Base-by-base conservation (phyloP, 2,329 filamentous ascomycete genomes). In the Aspergillus fumigatiaffinis region DNA sequence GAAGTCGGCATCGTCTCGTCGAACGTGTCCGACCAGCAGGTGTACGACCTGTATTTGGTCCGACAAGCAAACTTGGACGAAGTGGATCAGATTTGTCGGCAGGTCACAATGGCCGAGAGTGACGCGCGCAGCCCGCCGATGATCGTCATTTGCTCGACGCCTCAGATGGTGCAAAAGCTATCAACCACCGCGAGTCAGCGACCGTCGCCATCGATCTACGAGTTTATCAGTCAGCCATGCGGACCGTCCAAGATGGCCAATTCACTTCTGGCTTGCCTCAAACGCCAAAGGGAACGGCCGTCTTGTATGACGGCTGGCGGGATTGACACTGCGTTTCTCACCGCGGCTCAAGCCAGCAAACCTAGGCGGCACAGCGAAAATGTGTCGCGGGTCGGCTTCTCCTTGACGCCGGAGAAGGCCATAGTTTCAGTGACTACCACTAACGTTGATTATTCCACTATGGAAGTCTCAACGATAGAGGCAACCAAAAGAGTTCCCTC, bases 191-290 rank as follows among this genome's bases (percentile, higher is more conserved):
- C 61, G 9, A 51, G 56, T 9, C 44, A 51, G n/a, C 53, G 53
- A 14, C 51, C 28, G 4, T 29, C 62, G 25, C 10, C 54, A 12
- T 20, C 50, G 1, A 57, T 72, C 20, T 63, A 72, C 17, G 71
- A 73, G 53, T 70, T 72, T 14, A 68, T 74, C 23, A 68, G 69
- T 51, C 71, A 74, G 38, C 72, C 72, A 1, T 72, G 69, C 53
- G 72, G 71, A 2, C 70, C 71, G 2, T 65, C 65, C 7, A 74
- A 74, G 29, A 52, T 74, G n/a, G 70, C 70, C 8, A 68, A 63
- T 9, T 68, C 71, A 2, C 52, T 74, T 8, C 52, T 59, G 10
- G 50, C 64, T 7, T 68, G 67, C 48, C 60, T 66, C 17, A 63
- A 65, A n/a, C 63, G 65, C 26, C 58, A 60, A 28, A 32, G 35